Percentiles rank a stretch among this genome's conserved stretches.
Conservation (phyloP, 305 asterid species). For the Fraxinus baroniana region DNA sequence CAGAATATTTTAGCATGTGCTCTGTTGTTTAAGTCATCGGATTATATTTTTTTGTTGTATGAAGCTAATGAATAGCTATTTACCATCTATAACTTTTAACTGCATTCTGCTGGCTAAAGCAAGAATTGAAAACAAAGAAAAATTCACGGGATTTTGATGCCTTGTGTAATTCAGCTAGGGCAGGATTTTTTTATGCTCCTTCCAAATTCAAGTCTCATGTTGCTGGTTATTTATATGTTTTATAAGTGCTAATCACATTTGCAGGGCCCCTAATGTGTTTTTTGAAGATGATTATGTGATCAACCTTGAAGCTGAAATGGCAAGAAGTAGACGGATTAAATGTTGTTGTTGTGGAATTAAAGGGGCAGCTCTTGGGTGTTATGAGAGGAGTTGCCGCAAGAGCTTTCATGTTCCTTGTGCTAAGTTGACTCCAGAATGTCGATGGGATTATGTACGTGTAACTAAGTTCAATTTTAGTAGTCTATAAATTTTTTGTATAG, state of each 20-base stretch:
- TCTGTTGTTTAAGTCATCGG: neutral
- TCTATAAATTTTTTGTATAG: neutral
- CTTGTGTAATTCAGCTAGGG: neutral
- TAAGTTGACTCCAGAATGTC: constrained; percentile 69
- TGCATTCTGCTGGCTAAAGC: constrained; percentile 1
- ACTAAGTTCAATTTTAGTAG: neutral
- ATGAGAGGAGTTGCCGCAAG: constrained; percentile 76
- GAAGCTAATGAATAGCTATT: neutral
- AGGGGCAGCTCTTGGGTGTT: constrained; percentile 98
- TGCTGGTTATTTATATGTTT: neutral
- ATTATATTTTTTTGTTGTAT: neutral
- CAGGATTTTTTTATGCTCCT: neutral
- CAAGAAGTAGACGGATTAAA: constrained; percentile 72
- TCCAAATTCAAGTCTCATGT: neutral
- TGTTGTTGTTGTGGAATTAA: constrained; percentile 83
- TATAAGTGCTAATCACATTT: constrained; percentile 13
- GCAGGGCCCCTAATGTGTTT: constrained; percentile 97
- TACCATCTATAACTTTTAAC: constrained; percentile 7
- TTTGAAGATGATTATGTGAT: constrained; percentile 60
- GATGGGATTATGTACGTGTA: constrained; percentile 78
- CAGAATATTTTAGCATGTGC: neutral
- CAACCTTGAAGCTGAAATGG: constrained; percentile 80
- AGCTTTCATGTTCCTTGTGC: constrained; percentile 98
- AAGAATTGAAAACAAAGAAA: neutral
- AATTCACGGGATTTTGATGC: neutral